Evolutionary conservation across 192 early-diverging fungal species (phyloP).

Genomic region (Dissophora globulifera): DNA sequence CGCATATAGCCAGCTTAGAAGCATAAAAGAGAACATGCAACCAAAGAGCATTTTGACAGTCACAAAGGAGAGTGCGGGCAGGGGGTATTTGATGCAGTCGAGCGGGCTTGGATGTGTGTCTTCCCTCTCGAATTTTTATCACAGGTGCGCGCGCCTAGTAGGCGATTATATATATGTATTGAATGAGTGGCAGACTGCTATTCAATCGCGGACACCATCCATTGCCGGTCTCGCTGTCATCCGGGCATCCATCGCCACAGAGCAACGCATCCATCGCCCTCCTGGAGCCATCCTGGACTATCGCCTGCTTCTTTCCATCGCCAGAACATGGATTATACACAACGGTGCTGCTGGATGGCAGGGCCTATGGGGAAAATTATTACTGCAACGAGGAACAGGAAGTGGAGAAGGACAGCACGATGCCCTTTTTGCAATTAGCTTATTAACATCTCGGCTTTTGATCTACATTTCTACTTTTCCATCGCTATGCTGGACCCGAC

Average conservation of each 20-base stretch:
- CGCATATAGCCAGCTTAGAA: no score
- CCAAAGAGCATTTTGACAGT: no score
- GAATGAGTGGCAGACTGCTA: slow-evolving; percentile 12
- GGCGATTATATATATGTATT: neutral
- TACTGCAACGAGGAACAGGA: no score
- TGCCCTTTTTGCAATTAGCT: no score
- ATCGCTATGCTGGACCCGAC: no score
- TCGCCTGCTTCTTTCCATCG: neutral
- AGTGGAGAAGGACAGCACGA: no score
- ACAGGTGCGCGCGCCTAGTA: slow-evolving; percentile 33
- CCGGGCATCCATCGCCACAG: slow-evolving; percentile 15
- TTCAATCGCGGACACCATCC: slow-evolving; percentile 13
- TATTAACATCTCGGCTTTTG: no score
- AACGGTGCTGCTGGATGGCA: no score
- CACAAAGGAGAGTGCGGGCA: no score
- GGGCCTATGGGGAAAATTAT: no score
- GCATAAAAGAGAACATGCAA: no score
- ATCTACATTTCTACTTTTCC: neutral
- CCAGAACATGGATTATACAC: no score
- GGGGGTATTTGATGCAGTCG: slow-evolving; percentile 3
- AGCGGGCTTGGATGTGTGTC: slow-evolving; percentile 12
- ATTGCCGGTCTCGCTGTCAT: neutral
- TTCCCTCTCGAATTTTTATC: slow-evolving; percentile 44
- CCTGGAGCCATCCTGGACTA: neutral
- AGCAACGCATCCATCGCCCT: slow-evolving; percentile 30